Evolutionary conservation across 1,284 basidiomycete genomes (phyloP), one percentile per base, ranked within the genome.

Genomic region (Coriolopsis trogii): DNA sequence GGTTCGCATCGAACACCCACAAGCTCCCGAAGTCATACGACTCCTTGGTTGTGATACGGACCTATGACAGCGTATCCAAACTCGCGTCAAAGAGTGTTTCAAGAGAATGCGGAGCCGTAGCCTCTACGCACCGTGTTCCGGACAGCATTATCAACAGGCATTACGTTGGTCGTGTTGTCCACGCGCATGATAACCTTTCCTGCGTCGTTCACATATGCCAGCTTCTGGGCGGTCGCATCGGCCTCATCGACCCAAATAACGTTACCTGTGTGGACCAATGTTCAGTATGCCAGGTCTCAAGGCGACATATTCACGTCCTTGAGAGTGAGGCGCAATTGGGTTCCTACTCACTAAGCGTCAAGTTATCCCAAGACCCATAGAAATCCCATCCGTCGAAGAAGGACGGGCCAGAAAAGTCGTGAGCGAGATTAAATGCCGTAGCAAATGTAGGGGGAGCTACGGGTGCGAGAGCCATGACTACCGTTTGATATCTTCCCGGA

Each of bases 321-420:
- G n/a, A n/a, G n/a, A n/a, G n/a, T n/a, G n/a, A n/a, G n/a, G n/a
- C n/a, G n/a, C n/a, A n/a, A n/a, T n/a, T n/a, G n/a, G n/a, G n/a
- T n/a, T n/a, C n/a, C n/a, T n/a, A 71, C 79, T 51, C 58, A 85
- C 83, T 82, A 67, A 78, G 77, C 1, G 84, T 86, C 36, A 83
- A 75, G 56, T 85, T 83, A 56, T 86, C 84, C 51, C 78, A 78
- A 46, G 67, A 72, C 1, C 79, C 80, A 59, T 78, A 84, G 62
- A 78, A 87, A 41, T 80, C 76, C 79, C 81, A 87, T 16, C 72
- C 69, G 55, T 81, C 73, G 63, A 87, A 86, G 67, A 87, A 88
- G 7, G 67, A 71, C 16, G 62, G 39, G 4, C 82, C 82, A 13
- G 76, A 70, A 58, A 83, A 81, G 51, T 80, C 76, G 44, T 72